Evolutionary conservation across 2,329 filamentous ascomycete genomes (phyloP), one percentile per base, ranked within the genome.

Genomic region (Xylariaceae sp.): DNA sequence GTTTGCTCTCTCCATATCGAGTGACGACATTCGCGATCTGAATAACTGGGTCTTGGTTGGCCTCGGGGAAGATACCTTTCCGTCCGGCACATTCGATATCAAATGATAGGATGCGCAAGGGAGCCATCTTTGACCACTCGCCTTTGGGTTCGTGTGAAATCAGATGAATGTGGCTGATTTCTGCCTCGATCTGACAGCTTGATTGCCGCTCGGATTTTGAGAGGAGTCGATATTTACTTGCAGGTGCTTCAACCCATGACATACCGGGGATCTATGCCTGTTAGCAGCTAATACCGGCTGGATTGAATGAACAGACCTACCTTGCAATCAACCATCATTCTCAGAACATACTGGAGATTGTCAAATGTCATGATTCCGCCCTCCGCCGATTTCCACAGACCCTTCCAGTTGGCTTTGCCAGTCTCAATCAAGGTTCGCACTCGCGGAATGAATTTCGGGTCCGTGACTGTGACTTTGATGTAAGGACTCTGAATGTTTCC

Each of bases 21-120:
- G 92, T 97, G 15, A 99, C 93, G 4, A 97, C 85, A 69, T 97
- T 97, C 59, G 94, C 94, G 64, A 99, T 99, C 73, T 99, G 94
- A 66, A 99, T 99, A 65, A 99, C 92, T 0, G 93, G 92, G 69
- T 99, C 94, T 17, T 90, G 78, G 61, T 93, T 86, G 8, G 95
- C 87, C 73, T 99, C 94, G 0, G 95, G 94, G 70, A 99, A 99
- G 70, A 99, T 89, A 65, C 94, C 94, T 76, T 99, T 97, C 67
- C 95, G 89, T 55, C 94, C 94, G 67, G 94, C 94, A 74, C 94
- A 99, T 75, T 99, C 94, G 67, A 99, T 99, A 83, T 99, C 94
- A 70, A 99, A 97, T 3, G 94, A 97, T 51, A 99, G 76, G 51
- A 96, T 88, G 62, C 94, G 87, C 2, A 99, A 79, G 0, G 94